phyloP scores from a whole-genome alignment of 768 basidiomycete genomes.

The Boletus speciosus region DNA sequence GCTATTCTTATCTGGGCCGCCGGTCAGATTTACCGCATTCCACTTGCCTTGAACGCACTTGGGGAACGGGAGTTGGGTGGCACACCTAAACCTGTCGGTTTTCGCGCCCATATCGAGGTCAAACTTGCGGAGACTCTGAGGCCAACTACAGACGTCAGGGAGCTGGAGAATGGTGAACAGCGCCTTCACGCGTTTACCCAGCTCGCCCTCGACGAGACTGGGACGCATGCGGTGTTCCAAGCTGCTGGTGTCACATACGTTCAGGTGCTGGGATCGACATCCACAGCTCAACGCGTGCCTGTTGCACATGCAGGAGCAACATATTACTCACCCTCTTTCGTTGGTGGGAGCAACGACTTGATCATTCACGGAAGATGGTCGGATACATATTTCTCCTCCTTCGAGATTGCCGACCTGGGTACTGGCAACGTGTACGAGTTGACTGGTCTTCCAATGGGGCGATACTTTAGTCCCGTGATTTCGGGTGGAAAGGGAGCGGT shows the following conservation, averaged over 20 bases:
- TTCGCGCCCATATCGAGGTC: conserved; percentile 62
- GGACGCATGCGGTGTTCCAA: conserved; percentile 57
- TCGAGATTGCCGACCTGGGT: conserved; percentile 59
- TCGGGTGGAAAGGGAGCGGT: conserved; percentile 40
- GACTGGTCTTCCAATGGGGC: conserved; percentile 56
- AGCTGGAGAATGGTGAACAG: conserved; percentile 52
- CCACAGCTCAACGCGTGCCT: conserved; percentile 41
- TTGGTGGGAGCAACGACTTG: conserved; percentile 37
- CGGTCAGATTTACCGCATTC: conserved; percentile 64
- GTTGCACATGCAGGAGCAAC: conserved; percentile 44
- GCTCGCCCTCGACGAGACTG: conserved; percentile 52
- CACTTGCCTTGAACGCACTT: conserved; percentile 34
- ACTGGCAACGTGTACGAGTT: conserved; percentile 46
- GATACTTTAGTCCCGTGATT: conserved; percentile 60
- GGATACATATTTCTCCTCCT: conserved; percentile 53
- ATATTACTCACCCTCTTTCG: conserved; percentile 68
- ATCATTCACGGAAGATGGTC: conserved; percentile 71
- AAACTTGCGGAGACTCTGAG: conserved; percentile 57
- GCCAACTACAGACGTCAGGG: conserved; percentile 48
- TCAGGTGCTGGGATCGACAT: conserved; percentile 24
- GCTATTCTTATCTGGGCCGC: conserved; percentile 69
- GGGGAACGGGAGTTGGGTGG: conserved; percentile 49
- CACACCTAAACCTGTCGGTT: conserved; percentile 48
- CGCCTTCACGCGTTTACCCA: conserved; percentile 62
- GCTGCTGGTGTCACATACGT: conserved; percentile 49